Evolutionary conservation across 495 filamentous ascomycete genomes (phyloP), one percentile per base, ranked within the genome.

Genomic region (Pyrenula aspistea): DNA sequence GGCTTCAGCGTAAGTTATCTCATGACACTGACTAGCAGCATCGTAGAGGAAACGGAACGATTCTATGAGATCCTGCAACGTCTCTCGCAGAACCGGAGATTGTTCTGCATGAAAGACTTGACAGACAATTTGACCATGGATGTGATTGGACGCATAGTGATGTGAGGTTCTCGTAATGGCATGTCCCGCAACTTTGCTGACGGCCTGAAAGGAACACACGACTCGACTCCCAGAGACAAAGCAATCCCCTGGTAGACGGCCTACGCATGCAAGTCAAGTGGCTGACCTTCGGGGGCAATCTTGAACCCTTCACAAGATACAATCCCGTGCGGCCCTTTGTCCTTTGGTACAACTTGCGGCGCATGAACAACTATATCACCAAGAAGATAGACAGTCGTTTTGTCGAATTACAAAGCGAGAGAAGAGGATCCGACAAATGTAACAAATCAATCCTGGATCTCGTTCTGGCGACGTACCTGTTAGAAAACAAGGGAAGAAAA

Each of bases 341-440:
- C 12, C 24, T 57, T 4, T 69, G 65, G 65, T 63, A 63, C 21
- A 68, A 72, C 55, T 54, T 53, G 10, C 55, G 62, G 12, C 60
- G 55, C 22, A 73, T 73, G 67, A 56, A 70, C 31, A 47, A 24
- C 1, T 72, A 71, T 55, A 55, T 58, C 24, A 25, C 15, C 12
- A 20, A 47, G 12, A 50, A 56, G 24, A 50, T 58, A 19, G 52
- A 56, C 25, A 58, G 36, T 25, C 19, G 56, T 36, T 55, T 15
- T 50, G 12, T 10, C 11, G 52, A 58, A 48, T 55, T 22, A 50
- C 22, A 55, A 55, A 20, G 15, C 25, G 56, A 58, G 12, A 15
- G 31, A 42, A 42, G 31, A 4, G 10, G 15, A 10, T 19, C 21
- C 15, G 23, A 48, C 24, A 56, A 55, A 36, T 2, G 51, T 10